phyloP scores from a whole-genome alignment of 1,139 yeast genomes.

The Pichia sp. region DNA sequence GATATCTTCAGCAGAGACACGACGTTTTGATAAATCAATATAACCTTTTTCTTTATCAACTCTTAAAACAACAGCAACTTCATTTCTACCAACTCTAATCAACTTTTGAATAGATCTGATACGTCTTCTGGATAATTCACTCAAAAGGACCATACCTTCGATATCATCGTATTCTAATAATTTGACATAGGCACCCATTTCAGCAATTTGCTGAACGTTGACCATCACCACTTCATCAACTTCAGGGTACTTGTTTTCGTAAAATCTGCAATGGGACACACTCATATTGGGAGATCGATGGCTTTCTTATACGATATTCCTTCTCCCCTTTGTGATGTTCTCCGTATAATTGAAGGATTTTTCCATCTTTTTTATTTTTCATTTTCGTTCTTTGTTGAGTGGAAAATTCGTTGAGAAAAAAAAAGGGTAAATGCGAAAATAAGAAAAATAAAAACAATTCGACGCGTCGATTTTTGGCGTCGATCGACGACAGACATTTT shows the following conservation, averaged over 20 bases:
- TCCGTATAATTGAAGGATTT: too few relatives aligned
- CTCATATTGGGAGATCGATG: conserved; percentile 57
- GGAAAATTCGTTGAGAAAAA: too few relatives aligned
- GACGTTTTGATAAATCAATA: conserved; percentile 94
- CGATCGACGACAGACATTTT: too few relatives aligned
- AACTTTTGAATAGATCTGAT: conserved; percentile 95
- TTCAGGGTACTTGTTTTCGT: conserved; percentile 97
- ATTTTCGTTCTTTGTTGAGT: too few relatives aligned
- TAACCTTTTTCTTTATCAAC: conserved; percentile 98
- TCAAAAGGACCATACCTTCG: conserved; percentile 96
- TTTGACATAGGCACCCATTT: conserved; percentile 97
- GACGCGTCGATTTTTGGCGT: too few relatives aligned
- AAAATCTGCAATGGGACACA: conserved; percentile 90
- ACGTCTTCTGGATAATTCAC: conserved; percentile 97
- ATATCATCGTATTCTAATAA: conserved; percentile 94
- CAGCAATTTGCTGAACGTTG: conserved; percentile 96
- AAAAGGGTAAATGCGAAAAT: too few relatives aligned
- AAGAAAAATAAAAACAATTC: too few relatives aligned
- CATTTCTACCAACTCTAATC: conserved; percentile 97
- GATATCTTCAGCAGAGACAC: conserved; percentile 97
- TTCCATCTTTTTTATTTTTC: too few relatives aligned
- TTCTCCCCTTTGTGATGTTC: too few relatives aligned
- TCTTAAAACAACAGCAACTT: conserved; percentile 97
- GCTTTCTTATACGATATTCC: neutral
- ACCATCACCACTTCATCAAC: conserved; percentile 99